Base-by-base conservation (phyloP, 108 stramenopile genomes). In the Skeletonema marinoi region DNA sequence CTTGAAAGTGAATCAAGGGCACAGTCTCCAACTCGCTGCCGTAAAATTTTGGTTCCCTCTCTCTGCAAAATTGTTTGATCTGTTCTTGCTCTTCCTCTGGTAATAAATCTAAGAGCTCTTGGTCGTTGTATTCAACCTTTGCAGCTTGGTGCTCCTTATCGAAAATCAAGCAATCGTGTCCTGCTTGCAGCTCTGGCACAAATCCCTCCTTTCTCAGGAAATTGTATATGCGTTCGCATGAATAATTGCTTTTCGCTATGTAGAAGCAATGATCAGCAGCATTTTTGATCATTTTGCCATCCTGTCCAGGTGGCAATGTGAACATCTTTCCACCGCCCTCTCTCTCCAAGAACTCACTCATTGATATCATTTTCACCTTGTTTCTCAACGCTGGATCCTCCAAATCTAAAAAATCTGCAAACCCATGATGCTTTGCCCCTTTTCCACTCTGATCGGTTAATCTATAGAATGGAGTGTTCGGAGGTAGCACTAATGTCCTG, bases 401-500 rank as follows among this genome's bases (percentile, higher is more conserved):
- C 17, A 88, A 42, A 60, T 84, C 42, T 1, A 85, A 71, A 67
- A 90, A 90, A 38, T 80, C 82, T 5, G 84, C 74, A 95, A 89
- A 78, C 86, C 68, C 89, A 87, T 39, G 17, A 46, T 63, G 48
- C 64, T 56, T 62, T 16, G 84, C 68, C 35, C 70, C 38, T 78
- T 80, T 16, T 30, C 67, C 36, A 77, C 77, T 89, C 71, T 93
- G 92, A 41, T 83, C 81, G 11, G 81, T 62, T 44, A 97, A 73
- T 13, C 95, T 51, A 76, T 97, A 97, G 32, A 94, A 70, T 2
- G 90, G 90, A 54, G 85, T 60, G 29, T 89, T 87, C 16, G 97
- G 97, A 32, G 97, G 97, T 36, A 97, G 58, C 0, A 97, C 94
- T 32, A 97, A 64, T 4, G 93, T 93, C 33, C 97, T 70, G 50